Evolutionary conservation across 768 basidiomycete species (phyloP).

Genomic region (Filobasidium wieringae): DNA sequence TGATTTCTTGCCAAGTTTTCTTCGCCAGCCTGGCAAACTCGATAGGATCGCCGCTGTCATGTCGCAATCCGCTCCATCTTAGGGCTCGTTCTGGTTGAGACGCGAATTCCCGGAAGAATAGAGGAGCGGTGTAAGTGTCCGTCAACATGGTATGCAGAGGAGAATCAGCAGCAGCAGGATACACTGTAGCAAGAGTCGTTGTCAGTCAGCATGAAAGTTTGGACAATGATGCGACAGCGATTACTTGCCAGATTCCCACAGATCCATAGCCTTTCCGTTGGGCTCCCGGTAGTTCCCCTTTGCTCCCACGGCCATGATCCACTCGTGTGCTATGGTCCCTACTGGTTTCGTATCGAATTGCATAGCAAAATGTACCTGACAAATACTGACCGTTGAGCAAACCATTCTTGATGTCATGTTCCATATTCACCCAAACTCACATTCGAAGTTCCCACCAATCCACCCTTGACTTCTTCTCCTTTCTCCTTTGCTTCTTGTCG

Average conservation of each 20-base stretch:
- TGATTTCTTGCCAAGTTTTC: slow-evolving; percentile 55
- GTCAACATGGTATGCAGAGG: slow-evolving; percentile 63
- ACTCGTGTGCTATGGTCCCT: slow-evolving; percentile 49
- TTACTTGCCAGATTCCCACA: slow-evolving; percentile 66
- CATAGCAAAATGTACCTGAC: slow-evolving; percentile 72
- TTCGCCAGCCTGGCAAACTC: slow-evolving; percentile 65
- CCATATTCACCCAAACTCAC: slow-evolving; percentile 42
- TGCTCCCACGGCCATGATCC: slow-evolving; percentile 55
- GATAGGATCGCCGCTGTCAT: slow-evolving; percentile 87
- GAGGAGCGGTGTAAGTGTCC: slow-evolving; percentile 82
- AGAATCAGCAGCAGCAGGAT: slow-evolving; percentile 35
- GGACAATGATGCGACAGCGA: neutral
- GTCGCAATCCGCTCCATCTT: slow-evolving; percentile 72
- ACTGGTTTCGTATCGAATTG: slow-evolving; percentile 56
- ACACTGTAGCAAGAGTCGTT: slow-evolving; percentile 16
- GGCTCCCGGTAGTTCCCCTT: slow-evolving; percentile 67
- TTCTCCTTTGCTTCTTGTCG: neutral
- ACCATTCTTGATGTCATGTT: neutral
- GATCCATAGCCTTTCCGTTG: slow-evolving; percentile 60
- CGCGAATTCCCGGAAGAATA: slow-evolving; percentile 60
- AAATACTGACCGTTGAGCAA: neutral
- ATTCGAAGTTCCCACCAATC: slow-evolving; percentile 76
- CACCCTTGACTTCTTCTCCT: slow-evolving; percentile 43
- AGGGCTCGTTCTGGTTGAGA: slow-evolving; percentile 48
- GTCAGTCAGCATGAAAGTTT: neutral